These are phyloP conservation scores for Cyclostephanos invisitatus DNA, from an alignment of 108 stramenopile species.

Conservation along the genomic window DNA sequence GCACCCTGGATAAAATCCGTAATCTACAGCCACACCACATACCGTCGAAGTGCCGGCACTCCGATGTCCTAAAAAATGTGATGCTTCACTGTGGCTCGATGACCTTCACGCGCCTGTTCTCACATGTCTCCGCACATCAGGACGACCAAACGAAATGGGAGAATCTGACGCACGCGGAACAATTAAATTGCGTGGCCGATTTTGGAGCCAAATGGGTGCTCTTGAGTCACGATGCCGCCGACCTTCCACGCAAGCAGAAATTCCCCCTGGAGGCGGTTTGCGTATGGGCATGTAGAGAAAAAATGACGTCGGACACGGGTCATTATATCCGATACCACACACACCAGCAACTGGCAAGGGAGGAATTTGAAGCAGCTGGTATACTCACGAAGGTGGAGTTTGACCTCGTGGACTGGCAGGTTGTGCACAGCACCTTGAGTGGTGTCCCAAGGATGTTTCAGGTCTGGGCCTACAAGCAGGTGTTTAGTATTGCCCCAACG, in stretches of 20 bases:
- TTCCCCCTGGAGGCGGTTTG: not conserved
- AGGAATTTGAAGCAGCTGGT: not conserved
- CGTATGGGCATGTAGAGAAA: not conserved
- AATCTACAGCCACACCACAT: not conserved
- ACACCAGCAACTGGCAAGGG: not conserved
- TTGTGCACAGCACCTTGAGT: not conserved
- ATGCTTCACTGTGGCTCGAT: constrained; percentile 8
- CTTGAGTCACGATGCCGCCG: not conserved
- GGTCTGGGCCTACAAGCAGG: too few species aligned
- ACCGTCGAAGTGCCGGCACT: constrained; percentile 2
- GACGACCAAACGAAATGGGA: not conserved
- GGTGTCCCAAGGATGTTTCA: not conserved
- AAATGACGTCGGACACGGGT: constrained; percentile 5
- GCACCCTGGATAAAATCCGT: not conserved
- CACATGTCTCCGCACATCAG: constrained; percentile 5
- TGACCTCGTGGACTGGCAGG: not conserved
- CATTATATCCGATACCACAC: not conserved
- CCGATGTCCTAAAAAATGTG: constrained; percentile 23
- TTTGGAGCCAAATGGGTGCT: not conserved
- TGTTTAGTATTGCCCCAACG: too few species aligned
- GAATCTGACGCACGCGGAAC: not conserved
- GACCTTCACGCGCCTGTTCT: not conserved
- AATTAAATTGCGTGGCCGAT: constrained; percentile 3
- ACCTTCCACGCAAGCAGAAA: too few species aligned
- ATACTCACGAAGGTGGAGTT: not conserved